phyloP scores from a whole-genome alignment of 148 eudicot species.

The Chenopodium formosanum region DNA sequence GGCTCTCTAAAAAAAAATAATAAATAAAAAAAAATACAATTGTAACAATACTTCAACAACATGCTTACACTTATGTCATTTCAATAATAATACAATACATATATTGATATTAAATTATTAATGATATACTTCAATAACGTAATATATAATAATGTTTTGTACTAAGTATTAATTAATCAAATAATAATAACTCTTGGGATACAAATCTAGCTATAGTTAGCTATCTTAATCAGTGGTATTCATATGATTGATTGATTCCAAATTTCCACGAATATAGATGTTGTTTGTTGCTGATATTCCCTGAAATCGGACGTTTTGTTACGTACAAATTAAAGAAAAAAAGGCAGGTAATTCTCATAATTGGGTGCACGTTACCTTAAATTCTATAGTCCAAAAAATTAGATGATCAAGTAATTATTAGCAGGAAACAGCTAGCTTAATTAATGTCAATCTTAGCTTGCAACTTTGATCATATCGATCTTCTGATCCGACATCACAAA shows the following conservation, averaged over 20 bases:
- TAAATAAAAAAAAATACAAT: no score
- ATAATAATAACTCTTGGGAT: neutral
- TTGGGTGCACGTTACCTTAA: slow-evolving; percentile 26
- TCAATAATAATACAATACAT: no score
- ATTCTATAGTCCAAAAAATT: slow-evolving; percentile 14
- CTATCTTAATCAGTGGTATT: neutral
- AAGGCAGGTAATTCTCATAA: slow-evolving; percentile 16
- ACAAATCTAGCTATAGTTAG: neutral
- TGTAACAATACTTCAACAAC: no score
- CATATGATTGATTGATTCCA: neutral
- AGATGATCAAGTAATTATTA: neutral
- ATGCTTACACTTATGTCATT: no score
- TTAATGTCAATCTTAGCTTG: slow-evolving; percentile 19
- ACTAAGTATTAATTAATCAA: no score
- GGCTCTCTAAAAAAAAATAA: no score
- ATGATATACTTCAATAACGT: no score
- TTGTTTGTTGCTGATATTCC: slow-evolving; percentile 16
- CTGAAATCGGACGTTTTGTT: neutral
- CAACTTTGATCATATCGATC: slow-evolving; percentile 19
- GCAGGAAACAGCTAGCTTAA: slow-evolving; percentile 9
- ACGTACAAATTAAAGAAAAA: slow-evolving; percentile 9
- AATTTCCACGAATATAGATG: neutral
- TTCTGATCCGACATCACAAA: slow-evolving; percentile 18
- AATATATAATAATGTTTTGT: no score
- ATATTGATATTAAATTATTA: no score